Evolutionary conservation across 305 asterid species (phyloP), one percentile per base, ranked within the genome.

Genomic region (Lippia alba): DNA sequence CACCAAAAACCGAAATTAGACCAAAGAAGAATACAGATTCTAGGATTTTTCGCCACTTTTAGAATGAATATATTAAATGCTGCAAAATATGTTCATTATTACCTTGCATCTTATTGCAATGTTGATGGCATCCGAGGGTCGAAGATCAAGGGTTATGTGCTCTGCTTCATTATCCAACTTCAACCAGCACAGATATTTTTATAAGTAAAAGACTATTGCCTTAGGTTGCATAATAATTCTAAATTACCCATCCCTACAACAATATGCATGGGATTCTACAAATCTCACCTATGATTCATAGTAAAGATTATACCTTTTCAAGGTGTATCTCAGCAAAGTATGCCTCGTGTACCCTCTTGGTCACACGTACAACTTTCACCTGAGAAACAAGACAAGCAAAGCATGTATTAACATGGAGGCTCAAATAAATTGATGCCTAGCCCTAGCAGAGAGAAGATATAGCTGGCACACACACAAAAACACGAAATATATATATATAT

Each of bases 101-200:
- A 90, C 97, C 97, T 90, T 88, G 91, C 91, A 90, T 83, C 91
- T 87, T 69, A 92, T 97, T 5, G 94, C 97, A 61, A 92, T 92
- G 78, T 90, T 92, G 72, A 92, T 92, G 68, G 98, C 98, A 84
- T 92, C 98, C 2, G 97, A 92, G 74, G 98, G 98, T 39, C 97
- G 91, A 64, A 92, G 88, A 80, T 92, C 98, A 54, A 92, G 87
- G 83, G 90, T 79, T 58, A 92, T 49, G 73, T 77, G 67, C 74
- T 87, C 97, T 45, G 77, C 82, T 78, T 88, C 89, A 72, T 92
- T 78, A 68, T 76, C 97, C 79, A 78, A 64, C 94, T 92, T 82
- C 75, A 71, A 80, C 51, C 58, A 67, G 51, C 77, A 73, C 56
- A 66, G 54, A 75, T 30, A 53, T 20, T 58, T 33, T 44, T 7